Percentiles rank a stretch among this genome's conserved stretches.
Evolutionary conservation across 1,284 basidiomycete species (phyloP).

Genomic region (Naganishia albida): DNA sequence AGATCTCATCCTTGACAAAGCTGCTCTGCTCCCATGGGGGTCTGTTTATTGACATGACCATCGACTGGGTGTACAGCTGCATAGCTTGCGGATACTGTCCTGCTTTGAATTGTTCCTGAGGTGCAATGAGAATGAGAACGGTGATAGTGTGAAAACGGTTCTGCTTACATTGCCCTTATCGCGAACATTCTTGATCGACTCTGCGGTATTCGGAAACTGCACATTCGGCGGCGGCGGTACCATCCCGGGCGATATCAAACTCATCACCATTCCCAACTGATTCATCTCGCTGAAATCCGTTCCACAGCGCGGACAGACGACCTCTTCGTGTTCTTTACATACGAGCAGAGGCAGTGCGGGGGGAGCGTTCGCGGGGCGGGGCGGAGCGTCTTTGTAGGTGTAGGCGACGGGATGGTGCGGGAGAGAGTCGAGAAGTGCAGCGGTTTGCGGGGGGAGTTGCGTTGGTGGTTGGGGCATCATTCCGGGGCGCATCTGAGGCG

Average conservation of each 20-base stretch:
- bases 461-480: constrained; percentile 31
- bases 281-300: constrained; percentile 34
- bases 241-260: constrained; percentile 29
- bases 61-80: constrained; percentile 32
- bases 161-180: constrained; percentile 34
- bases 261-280: constrained; percentile 33
- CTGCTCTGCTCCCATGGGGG: constrained; percentile 34
- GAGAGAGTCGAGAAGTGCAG: constrained; percentile 33
- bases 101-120: constrained; percentile 33
- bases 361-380: constrained; percentile 31
- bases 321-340: constrained; percentile 34
- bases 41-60: constrained; percentile 31
- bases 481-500: constrained; percentile 28
- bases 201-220: constrained; percentile 31
- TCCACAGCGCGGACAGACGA: constrained; percentile 32
- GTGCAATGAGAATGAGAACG: background rate
- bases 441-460: constrained; percentile 33
- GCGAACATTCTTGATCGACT: constrained; percentile 28
- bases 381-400: constrained; percentile 32
- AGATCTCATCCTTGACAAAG: constrained; percentile 29
- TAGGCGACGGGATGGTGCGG: constrained; percentile 31
- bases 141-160: no score
- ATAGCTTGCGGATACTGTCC: constrained; percentile 25
- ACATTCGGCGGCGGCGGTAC: constrained; percentile 34
- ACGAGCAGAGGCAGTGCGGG: constrained; percentile 30